These are phyloP conservation scores for Cornus suecica DNA, from an alignment of 148 eudicot genomes.

Conservation along the genomic window DNA sequence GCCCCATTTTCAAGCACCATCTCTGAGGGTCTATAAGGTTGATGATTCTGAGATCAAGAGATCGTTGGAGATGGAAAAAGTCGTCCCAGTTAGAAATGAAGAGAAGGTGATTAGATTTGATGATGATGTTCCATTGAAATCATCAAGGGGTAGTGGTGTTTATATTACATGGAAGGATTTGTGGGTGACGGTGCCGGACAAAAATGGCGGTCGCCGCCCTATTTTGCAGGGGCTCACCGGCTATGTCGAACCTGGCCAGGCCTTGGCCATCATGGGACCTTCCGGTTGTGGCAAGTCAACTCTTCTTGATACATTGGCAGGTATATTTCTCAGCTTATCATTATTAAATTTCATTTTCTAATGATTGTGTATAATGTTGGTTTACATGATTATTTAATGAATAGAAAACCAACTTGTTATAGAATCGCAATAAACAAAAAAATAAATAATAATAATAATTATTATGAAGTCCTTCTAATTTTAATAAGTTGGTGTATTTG, in stretches of 20 bases:
- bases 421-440: no score
- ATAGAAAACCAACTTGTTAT: no score
- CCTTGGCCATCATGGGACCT: constrained; percentile 61
- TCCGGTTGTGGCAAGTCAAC: constrained; percentile 63
- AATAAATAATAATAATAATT: no score
- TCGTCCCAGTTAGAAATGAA: not conserved
- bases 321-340: constrained; percentile 9
- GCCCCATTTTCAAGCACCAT: not conserved
- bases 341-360: no score
- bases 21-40: not conserved
- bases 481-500: no score
- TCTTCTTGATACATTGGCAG: constrained; percentile 52
- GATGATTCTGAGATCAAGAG: not conserved
- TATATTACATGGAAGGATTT: constrained; percentile 40
- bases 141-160: constrained; percentile 7
- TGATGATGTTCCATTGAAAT: not conserved
- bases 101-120: not conserved
- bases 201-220: constrained; percentile 15
- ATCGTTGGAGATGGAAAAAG: not conserved
- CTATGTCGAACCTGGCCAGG: constrained; percentile 39
- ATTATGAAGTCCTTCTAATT: no score
- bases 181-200: constrained; percentile 33
- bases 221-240: constrained; percentile 39
- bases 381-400: no score
- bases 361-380: no score